Percentiles rank a stretch among this genome's conserved stretches.
These are phyloP conservation scores for Paramecium caudatum DNA, from an alignment of 73 alveolate genomes.

Conservation along the genomic window DNA sequence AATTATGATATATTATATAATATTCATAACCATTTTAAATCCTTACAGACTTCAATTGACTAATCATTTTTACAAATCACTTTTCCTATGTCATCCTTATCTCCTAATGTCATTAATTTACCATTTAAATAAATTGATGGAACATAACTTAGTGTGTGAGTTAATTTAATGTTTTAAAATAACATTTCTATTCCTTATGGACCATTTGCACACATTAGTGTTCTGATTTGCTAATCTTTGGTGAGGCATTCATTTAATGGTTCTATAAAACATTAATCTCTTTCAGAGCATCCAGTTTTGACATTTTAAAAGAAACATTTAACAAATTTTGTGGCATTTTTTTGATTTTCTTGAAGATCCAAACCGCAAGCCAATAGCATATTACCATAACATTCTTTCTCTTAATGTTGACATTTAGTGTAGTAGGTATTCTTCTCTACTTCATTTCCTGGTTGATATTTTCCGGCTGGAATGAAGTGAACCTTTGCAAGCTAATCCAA, in stretches of 20 bases:
- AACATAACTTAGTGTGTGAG: not conserved
- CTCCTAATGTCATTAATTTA: not conserved
- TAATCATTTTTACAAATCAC: not conserved
- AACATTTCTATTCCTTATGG: constrained; percentile 11
- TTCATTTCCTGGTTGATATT: not conserved
- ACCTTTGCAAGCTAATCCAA: not conserved
- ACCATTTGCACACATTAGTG: constrained; percentile 38
- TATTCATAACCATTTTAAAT: constrained; percentile 2
- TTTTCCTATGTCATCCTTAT: not conserved
- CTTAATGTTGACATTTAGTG: not conserved
- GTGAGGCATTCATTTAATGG: not conserved
- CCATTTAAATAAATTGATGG: constrained; percentile 21
- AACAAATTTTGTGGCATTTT: not conserved
- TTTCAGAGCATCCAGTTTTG: not conserved
- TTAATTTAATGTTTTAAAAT: not conserved
- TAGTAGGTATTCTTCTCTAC: not conserved
- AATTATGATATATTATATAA: no score
- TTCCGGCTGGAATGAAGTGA: constrained; percentile 18
- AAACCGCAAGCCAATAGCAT: constrained; percentile 43
- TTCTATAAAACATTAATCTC: not conserved
- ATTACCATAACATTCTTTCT: not conserved
- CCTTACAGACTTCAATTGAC: not conserved
- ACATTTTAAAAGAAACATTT: constrained; percentile 19
- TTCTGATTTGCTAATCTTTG: not conserved
- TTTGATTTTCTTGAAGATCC: not conserved